Conservation (phyloP, 208 protist genomes). For the Tritrichomonas foetus region DNA sequence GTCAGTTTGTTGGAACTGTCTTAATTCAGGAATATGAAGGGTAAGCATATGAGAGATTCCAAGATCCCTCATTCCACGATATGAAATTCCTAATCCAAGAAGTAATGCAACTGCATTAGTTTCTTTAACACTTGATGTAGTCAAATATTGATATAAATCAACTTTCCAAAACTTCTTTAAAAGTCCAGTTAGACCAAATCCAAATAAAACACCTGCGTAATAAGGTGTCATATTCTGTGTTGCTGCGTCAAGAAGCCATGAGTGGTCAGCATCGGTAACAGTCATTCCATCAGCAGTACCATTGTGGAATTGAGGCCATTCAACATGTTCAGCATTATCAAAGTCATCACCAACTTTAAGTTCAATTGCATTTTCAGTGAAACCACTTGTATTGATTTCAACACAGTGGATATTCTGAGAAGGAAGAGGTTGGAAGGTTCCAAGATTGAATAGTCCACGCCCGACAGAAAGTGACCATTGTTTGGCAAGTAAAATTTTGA, state of each 20-base stretch:
- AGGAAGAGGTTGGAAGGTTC: not conserved
- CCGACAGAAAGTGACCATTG: not conserved
- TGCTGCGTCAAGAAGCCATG: not conserved
- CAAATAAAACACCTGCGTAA: not conserved
- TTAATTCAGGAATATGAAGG: not conserved
- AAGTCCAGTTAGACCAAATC: not conserved
- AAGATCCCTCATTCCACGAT: not conserved
- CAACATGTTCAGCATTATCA: not conserved
- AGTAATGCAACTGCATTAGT: not conserved
- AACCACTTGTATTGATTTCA: not conserved
- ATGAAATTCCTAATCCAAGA: not conserved
- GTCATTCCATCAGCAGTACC: not conserved
- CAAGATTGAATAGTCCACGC: not conserved
- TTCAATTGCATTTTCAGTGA: not conserved
- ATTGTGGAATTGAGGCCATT: conserved; percentile 26
- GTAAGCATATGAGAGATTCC: not conserved
- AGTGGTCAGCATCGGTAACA: not conserved
- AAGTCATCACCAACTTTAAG: not conserved
- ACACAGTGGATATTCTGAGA: not conserved
- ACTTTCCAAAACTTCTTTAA: not conserved
- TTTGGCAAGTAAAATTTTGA: not conserved
- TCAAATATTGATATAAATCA: not conserved
- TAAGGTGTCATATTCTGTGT: not conserved
- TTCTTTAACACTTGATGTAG: not conserved
- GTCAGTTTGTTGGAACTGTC: not conserved